Conservation (phyloP, 2,329 filamentous ascomycete species). For the Microdochium nivale region DNA sequence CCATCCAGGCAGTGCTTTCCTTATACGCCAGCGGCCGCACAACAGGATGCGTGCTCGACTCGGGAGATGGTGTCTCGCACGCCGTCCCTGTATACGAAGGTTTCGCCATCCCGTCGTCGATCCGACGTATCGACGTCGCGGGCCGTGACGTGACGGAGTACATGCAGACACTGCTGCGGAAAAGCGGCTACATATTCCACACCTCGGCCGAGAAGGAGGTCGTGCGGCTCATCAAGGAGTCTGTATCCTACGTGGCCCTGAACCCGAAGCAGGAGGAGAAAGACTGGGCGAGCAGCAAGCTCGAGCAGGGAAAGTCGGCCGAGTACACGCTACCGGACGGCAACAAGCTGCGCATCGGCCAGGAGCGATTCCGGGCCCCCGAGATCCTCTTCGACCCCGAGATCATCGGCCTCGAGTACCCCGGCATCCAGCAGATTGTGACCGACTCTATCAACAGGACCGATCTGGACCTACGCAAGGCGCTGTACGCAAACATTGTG, state of each 20-base stretch:
- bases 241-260: slow-evolving; percentile 79
- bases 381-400: slow-evolving; percentile 98
- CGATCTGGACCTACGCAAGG: slow-evolving; percentile 90
- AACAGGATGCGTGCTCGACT: slow-evolving; percentile 90
- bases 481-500: slow-evolving; percentile 93
- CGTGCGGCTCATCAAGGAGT: slow-evolving; percentile 95
- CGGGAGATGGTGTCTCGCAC: slow-evolving; percentile 93
- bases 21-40: slow-evolving; percentile 93
- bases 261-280: slow-evolving; percentile 94
- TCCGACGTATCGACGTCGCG: slow-evolving; percentile 91
- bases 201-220: slow-evolving; percentile 99
- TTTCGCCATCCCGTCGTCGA: slow-evolving; percentile 92
- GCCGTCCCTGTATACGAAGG: slow-evolving; percentile 97
- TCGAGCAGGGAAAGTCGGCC: slow-evolving; percentile 66
- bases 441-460: slow-evolving; percentile 93
- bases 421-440: slow-evolving; percentile 94
- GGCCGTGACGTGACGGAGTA: slow-evolving; percentile 95
- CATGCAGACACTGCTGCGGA: slow-evolving; percentile 81
- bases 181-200: slow-evolving; percentile 90
- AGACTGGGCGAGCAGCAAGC: slow-evolving; percentile 79
- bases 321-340: slow-evolving; percentile 91
- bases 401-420: slow-evolving; percentile 93
- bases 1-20: slow-evolving; percentile 92
- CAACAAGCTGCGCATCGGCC: slow-evolving; percentile 81
- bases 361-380: slow-evolving; percentile 89